A percentile compares a stretch with the other conserved stretches of the same genome.
These are phyloP conservation scores for Aaosphaeria arxii DNA, from an alignment of 2,329 filamentous ascomycete genomes.

Conservation along the genomic window DNA sequence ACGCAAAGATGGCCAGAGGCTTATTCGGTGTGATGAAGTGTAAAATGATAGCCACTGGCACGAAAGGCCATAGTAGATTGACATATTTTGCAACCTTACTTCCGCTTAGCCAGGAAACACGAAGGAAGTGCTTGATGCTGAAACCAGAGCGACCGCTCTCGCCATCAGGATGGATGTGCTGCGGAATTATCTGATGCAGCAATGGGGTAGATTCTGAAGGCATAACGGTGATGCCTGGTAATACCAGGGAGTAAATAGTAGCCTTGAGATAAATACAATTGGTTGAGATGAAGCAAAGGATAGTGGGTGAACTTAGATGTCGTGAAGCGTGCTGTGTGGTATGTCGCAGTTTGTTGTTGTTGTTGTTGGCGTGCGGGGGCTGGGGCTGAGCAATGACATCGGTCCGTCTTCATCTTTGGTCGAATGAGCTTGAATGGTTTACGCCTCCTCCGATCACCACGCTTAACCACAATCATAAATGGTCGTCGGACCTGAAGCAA, in stretches of 20 bases:
- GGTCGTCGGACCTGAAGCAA: too few species aligned
- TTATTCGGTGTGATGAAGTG: conserved; percentile 52
- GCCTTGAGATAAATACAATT: neutral
- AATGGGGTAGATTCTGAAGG: conserved; percentile 26
- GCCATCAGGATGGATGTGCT: conserved; percentile 49
- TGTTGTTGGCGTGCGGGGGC: conserved; percentile 2
- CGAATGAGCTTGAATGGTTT: too few species aligned
- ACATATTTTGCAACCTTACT: conserved; percentile 63
- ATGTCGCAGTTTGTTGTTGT: too few species aligned
- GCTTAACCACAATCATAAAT: too few species aligned
- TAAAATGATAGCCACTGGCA: conserved; percentile 66
- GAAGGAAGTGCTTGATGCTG: conserved; percentile 60
- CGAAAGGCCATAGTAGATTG: conserved; percentile 73
- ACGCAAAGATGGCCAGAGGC: conserved; percentile 62
- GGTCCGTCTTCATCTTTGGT: neutral
- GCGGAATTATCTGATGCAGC: conserved; percentile 25
- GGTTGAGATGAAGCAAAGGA: neutral
- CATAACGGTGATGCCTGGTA: conserved; percentile 13
- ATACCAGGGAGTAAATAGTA: neutral
- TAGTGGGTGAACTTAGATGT: neutral
- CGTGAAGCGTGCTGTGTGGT: too few species aligned
- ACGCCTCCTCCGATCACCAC: too few species aligned
- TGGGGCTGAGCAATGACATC: conserved; percentile 7
- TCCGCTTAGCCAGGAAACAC: conserved; percentile 62
- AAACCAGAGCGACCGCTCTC: conserved; percentile 68